Base-by-base conservation (phyloP, 2,329 filamentous ascomycete genomes). In the Clarireedia homoeocarpa region DNA sequence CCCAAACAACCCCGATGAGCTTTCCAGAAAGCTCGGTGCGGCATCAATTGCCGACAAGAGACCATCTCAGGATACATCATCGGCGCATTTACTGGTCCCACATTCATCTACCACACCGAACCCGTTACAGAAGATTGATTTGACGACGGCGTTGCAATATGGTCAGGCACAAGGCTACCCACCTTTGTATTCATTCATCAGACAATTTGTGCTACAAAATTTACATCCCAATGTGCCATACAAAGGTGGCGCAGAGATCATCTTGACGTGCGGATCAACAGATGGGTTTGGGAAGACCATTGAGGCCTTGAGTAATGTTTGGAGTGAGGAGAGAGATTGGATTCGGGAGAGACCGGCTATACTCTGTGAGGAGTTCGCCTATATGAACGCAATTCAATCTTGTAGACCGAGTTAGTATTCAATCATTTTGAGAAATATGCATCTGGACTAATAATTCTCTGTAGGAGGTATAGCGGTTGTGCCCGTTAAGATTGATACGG, bases 141-240 rank as follows among this genome's bases (percentile, higher is more conserved):
- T 96, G 30, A 79, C 82, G 52, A 87, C 88, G 0, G 90, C 90
- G 3, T 76, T 96, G 52, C 91, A 96, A 72, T 96, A 96, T 74
- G 89, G 89, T 58, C 82, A 80, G n/a, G 85, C 88, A 2, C 79
- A 86, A 59, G 91, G 91, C 48, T 92, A 95, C 64, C 88, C 88
- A 1, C 83, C 90, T 0, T 76, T 96, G 24, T 81, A 84, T 59
- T 81, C 81, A 46, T 96, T 91, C 72, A 72, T 96, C 55, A 83
- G 88, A 59, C 81, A 91, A 68, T 95, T 96, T 71, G 78, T 84
- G 4, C 80, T 83, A 57, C 78, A 91, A 55, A 79, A 88, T 63
- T 75, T 96, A 51, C 89, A 96, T 69, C 90, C 89, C 2, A 85
- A 86, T 64, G 80, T 91, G 6, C 89, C 90, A 5, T 96, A 96